phyloP scores from a whole-genome alignment of 805 yeast genomes.

The Metschnikowia lachancei region DNA sequence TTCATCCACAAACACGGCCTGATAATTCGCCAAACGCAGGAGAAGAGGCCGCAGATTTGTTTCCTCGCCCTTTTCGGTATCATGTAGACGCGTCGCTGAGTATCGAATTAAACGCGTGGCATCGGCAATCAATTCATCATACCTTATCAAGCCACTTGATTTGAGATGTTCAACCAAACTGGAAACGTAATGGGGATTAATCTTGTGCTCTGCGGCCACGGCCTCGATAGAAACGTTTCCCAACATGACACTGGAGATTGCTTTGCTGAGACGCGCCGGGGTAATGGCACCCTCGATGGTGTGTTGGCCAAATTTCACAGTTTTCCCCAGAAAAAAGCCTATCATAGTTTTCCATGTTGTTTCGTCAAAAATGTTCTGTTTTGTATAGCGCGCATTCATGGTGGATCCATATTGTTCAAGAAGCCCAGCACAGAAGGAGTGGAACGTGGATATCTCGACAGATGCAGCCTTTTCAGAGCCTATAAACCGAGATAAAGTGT shows the following conservation, averaged over 20 bases:
- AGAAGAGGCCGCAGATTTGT: not conserved
- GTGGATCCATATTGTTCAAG: conserved; percentile 36
- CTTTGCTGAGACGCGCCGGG: conserved; percentile 23
- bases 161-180: conserved; percentile 30
- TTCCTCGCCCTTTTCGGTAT: not conserved
- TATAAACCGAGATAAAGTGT: conserved; percentile 29
- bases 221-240: conserved; percentile 22
- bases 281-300: conserved; percentile 25
- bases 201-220: conserved; percentile 25
- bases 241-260: conserved; percentile 24
- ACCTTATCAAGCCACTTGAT: conserved; percentile 35
- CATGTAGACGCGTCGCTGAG: conserved; percentile 1
- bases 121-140: conserved; percentile 34
- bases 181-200: conserved; percentile 28
- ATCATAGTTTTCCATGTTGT: conserved; percentile 46
- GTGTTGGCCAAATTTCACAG: conserved; percentile 28
- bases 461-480: conserved; percentile 56
- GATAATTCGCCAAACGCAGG: conserved; percentile 24
- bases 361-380: conserved; percentile 48
- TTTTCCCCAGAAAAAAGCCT: conserved; percentile 34
- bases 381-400: conserved; percentile 14
- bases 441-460: conserved; percentile 77
- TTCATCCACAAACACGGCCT: conserved; percentile 61
- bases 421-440: conserved; percentile 58
- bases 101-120: conserved; percentile 29